These are phyloP conservation scores for Trematosphaeria pertusa DNA, from an alignment of 2,329 filamentous ascomycete genomes.

Conservation along the genomic window DNA sequence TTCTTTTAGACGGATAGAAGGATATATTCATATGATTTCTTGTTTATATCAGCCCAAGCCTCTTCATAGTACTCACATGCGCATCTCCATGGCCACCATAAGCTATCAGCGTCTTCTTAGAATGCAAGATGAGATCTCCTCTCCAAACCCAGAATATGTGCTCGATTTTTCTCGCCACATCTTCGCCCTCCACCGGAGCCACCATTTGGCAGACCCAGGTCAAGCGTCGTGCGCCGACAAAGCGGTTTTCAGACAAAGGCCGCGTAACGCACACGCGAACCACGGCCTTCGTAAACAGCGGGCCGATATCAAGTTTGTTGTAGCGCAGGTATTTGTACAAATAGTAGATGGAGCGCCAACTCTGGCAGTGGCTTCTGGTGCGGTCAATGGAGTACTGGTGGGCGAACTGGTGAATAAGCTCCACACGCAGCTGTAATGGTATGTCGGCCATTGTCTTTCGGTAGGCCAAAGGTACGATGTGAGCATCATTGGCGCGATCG, in stretches of 20 bases:
- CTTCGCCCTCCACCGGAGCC: constrained; percentile 35
- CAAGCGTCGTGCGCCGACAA: constrained; percentile 35
- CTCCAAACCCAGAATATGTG: constrained; percentile 35
- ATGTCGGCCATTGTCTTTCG: constrained; percentile 21
- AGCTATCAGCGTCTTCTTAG: constrained; percentile 23
- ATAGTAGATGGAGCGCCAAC: constrained; percentile 35
- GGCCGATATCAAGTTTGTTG: constrained; percentile 30
- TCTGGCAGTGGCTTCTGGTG: constrained; percentile 24
- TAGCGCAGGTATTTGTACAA: constrained; percentile 35
- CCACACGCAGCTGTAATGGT: constrained; percentile 18
- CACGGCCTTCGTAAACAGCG: constrained; percentile 38
- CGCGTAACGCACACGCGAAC: constrained; percentile 33
- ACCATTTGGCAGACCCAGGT: constrained; percentile 40
- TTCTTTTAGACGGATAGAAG: too few species aligned
- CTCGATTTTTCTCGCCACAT: constrained; percentile 36
- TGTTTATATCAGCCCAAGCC: constrained; percentile 31
- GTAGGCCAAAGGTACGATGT: constrained; percentile 33
- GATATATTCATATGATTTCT: too few species aligned
- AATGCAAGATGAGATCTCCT: constrained; percentile 35
- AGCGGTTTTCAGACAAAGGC: constrained; percentile 34
- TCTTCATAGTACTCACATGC: constrained; percentile 38
- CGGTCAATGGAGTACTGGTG: constrained; percentile 39
- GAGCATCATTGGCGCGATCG: constrained; percentile 23
- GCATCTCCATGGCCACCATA: constrained; percentile 31
- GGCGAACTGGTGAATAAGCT: constrained; percentile 42